Evolutionary conservation across 2,329 filamentous ascomycete genomes (phyloP).

Genomic region (Penicillium thymicola): DNA sequence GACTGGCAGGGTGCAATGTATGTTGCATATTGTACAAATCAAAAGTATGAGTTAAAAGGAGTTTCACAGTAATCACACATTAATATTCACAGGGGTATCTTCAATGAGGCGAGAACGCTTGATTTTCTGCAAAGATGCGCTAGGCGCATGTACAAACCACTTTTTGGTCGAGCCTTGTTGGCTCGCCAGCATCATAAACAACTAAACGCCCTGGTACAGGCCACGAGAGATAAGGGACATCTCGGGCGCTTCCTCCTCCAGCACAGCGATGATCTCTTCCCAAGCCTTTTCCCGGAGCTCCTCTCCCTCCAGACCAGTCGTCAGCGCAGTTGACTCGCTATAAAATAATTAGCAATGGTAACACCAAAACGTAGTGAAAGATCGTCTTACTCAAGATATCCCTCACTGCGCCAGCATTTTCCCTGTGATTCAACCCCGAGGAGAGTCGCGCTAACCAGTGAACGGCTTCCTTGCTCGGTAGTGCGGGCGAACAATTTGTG

Average conservation of each 20-base stretch:
- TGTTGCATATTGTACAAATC: background rate
- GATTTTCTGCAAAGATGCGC: background rate
- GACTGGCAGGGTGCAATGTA: background rate
- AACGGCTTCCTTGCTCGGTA: slow-evolving; percentile 45
- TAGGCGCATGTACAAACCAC: background rate
- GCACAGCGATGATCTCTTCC: slow-evolving; percentile 39
- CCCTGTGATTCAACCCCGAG: slow-evolving; percentile 45
- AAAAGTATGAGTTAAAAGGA: background rate
- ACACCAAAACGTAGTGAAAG: background rate
- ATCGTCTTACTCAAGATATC: slow-evolving; percentile 34
- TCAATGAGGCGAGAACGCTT: background rate
- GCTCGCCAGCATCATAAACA: background rate
- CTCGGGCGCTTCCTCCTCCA: slow-evolving; percentile 26
- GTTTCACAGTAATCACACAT: background rate
- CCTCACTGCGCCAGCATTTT: slow-evolving; percentile 44
- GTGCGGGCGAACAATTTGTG: slow-evolving; percentile 42
- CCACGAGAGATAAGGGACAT: slow-evolving; percentile 11
- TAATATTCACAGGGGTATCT: slow-evolving; percentile 2
- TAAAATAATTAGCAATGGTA: slow-evolving; percentile 15
- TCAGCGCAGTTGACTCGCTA: slow-evolving; percentile 36
- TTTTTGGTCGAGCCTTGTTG: background rate
- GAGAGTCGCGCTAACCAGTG: slow-evolving; percentile 42
- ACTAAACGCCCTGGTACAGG: slow-evolving; percentile 2
- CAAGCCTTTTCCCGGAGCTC: slow-evolving; percentile 39
- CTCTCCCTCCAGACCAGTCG: slow-evolving; percentile 33